Conservation (phyloP, 1,139 yeast genomes). For the Blastobotrys persicus region DNA sequence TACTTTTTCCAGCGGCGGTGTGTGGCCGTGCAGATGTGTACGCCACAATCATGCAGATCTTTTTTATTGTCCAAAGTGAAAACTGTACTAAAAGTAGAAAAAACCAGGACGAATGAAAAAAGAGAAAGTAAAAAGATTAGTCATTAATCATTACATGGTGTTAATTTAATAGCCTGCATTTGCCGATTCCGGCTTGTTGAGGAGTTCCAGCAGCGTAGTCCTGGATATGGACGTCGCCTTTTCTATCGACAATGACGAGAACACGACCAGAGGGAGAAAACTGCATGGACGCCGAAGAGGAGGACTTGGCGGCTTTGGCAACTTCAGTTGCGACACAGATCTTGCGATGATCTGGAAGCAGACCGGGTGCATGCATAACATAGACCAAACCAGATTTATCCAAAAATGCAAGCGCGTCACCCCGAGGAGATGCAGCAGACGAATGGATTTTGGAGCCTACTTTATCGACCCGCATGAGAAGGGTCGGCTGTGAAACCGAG, state of each 20-base stretch:
- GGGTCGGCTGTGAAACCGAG: conserved; percentile 52
- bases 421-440: conserved; percentile 76
- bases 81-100: neutral
- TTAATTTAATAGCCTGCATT: conserved; percentile 46
- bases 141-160: conserved; percentile 4
- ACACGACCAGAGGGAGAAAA: conserved; percentile 83
- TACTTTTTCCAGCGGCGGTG: too few species aligned
- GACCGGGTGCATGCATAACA: conserved; percentile 60
- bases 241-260: conserved; percentile 71
- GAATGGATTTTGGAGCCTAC: conserved; percentile 78
- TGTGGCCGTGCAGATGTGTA: too few species aligned
- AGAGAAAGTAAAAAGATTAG: neutral
- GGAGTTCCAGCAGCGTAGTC: conserved; percentile 89
- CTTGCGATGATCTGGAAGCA: conserved; percentile 47
- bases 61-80: too few species aligned
- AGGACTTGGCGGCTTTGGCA: conserved; percentile 61
- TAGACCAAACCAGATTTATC: conserved; percentile 76
- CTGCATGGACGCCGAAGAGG: conserved; percentile 63
- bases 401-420: conserved; percentile 77
- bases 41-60: too few species aligned
- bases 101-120: neutral
- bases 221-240: conserved; percentile 71
- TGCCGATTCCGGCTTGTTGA: conserved; percentile 71
- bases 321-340: conserved; percentile 76
- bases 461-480: conserved; percentile 64